Base-by-base conservation (phyloP, 371 early-diverging fungal genomes). In the Paraphysoderma sedebokerense region DNA sequence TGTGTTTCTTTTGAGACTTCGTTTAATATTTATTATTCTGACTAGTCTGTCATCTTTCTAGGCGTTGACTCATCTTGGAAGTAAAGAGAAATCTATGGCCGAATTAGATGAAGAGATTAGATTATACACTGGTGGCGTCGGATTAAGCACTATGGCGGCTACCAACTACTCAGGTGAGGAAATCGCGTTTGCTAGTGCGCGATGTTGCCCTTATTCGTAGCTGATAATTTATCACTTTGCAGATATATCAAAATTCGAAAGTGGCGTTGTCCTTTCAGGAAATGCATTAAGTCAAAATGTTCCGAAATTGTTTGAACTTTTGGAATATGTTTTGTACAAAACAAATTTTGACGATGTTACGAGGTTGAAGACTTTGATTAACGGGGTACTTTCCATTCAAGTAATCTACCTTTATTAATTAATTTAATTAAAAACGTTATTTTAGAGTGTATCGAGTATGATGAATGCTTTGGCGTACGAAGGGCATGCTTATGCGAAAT, bases 51-150 rank as follows among this genome's bases (percentile, higher is more conserved):
- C 9, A 12, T 31, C 38, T 36, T 9, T 26, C 34, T 48, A 73
- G 62, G 67, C 85, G 0, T 58, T 93, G 31, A 78, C 82, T 8
- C 82, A 82, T 7, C 67, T 91, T n/a, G 93, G 92, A 35, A 91
- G 91, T 3, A 61, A 59, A 4, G 45, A 57, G 11, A 77, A 78
- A 47, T 57, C 74, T 12, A 85, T 89, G 76, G 74, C 82, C 20
- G 84, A 81, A 31, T 77, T 95, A 24, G 89, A 89, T 53, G 85
- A 92, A 19, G 79, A 84, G 2, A 85, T 92, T 39, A 68, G 87
- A 19, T 61, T 81, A 29, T 66, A 77, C 54, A 89, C 93, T 5
- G 92, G 89, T 36, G 95, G 95, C 9, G 68, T 95, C 32, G 63
- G 66, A 22, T 13, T n/a, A n/a, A n/a, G n/a, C n/a, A n/a, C n/a